Evolutionary conservation across 164 flowering plant genomes (phyloP).

Genomic region (Chimonanthus praecox): DNA sequence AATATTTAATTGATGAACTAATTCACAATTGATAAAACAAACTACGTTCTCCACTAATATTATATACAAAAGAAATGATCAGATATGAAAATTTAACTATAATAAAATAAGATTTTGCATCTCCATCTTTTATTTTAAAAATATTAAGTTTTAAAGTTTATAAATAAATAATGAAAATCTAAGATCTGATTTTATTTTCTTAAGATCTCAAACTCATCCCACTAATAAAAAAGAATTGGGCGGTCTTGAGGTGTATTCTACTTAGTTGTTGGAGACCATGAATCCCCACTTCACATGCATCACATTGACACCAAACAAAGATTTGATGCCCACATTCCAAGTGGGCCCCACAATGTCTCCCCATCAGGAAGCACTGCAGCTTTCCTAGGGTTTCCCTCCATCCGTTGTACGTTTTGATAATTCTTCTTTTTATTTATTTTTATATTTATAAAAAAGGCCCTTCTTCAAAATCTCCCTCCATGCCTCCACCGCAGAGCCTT

Average conservation of each 20-base stretch:
- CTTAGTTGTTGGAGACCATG: not conserved
- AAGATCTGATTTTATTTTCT: no score
- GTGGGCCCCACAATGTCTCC: conserved; percentile 16
- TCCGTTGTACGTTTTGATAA: conserved; percentile 11
- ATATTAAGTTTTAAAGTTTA: no score
- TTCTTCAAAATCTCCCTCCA: not conserved
- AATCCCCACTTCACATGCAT: not conserved
- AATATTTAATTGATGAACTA: no score
- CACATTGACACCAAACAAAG: conserved; percentile 18
- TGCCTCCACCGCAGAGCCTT: not conserved
- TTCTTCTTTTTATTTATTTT: not conserved
- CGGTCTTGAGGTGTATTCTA: not conserved
- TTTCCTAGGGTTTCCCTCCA: conserved; percentile 22
- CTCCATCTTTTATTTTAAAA: no score
- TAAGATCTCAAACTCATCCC: no score
- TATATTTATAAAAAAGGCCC: not conserved
- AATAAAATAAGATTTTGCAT: no score
- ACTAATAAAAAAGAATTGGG: not conserved
- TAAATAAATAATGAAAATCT: no score
- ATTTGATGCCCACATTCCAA: conserved; percentile 20
- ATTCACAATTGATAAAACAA: no score
- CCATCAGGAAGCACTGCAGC: conserved; percentile 11
- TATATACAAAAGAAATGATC: no score
- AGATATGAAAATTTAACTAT: no score
- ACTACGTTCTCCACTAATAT: no score